Percentiles rank a stretch among this genome's conserved stretches.
phyloP scores from a whole-genome alignment of 257 asterid genomes.

The Solanum chilense region DNA sequence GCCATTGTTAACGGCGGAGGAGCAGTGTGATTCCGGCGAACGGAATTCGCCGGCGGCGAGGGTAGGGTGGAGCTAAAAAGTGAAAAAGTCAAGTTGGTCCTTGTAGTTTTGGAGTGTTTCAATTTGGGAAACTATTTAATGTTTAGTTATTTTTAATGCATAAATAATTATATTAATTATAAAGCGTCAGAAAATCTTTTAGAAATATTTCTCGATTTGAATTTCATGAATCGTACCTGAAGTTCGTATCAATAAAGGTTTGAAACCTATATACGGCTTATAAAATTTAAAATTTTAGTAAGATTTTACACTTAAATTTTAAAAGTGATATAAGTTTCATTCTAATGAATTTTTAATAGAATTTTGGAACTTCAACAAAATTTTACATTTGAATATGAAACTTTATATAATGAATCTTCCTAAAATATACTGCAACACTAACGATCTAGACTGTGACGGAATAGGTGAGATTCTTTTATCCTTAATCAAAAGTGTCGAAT shows the following conservation, averaged over 20 bases:
- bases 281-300: too few species aligned
- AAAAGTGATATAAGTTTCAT: background rate
- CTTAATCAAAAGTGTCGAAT: too few species aligned
- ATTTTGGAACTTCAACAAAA: background rate
- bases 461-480: background rate
- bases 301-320: too few species aligned
- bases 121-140: background rate
- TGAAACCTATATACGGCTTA: background rate
- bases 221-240: background rate
- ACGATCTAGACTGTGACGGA: rapidly evolving
- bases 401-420: background rate
- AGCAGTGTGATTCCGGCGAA: background rate
- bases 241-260: background rate
- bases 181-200: rapidly evolving
- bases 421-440: too few species aligned
- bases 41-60: background rate
- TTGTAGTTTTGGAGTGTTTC: background rate
- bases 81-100: background rate
- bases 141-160: background rate
- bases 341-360: background rate
- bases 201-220: too few species aligned
- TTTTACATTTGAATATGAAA: background rate
- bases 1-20: slow-evolving; percentile 9
- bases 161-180: too few species aligned
- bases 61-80: background rate